A percentile compares a stretch with the other conserved stretches of the same genome.
Conservation (phyloP, 1,139 yeast species). For the Debaryomyces coudertii region DNA sequence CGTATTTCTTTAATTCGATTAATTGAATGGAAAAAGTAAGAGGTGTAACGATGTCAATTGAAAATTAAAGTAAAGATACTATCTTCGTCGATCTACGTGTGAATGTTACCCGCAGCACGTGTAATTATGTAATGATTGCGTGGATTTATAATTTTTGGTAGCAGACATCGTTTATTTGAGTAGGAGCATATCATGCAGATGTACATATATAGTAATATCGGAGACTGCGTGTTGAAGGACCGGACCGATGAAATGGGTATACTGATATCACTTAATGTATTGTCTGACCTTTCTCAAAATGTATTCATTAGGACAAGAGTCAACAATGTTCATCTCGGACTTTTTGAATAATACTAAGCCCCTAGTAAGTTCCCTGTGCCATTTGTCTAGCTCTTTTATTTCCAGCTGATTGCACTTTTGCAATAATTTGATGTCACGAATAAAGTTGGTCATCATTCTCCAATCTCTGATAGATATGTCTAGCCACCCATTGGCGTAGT, state of each 20-base stretch:
- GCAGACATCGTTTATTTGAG: not conserved
- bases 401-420: not conserved
- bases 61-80: conserved; percentile 1
- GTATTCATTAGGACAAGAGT: conserved; percentile 14
- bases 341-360: conserved; percentile 55
- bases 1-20: conserved; percentile 8
- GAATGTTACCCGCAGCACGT: conserved; percentile 12
- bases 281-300: conserved; percentile 16
- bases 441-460: conserved; percentile 32
- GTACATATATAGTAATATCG: not conserved
- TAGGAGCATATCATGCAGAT: not conserved
- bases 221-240: no score
- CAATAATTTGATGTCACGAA: conserved; percentile 13
- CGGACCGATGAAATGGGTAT: not conserved
- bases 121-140: conserved; percentile 7
- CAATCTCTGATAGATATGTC: conserved; percentile 39
- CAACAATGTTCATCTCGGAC: conserved; percentile 58
- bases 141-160: not conserved
- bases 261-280: not conserved
- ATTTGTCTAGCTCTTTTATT: conserved; percentile 16
- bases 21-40: conserved; percentile 12
- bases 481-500: conserved; percentile 39
- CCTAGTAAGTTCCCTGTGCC: conserved; percentile 55
- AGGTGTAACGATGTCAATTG: not conserved
- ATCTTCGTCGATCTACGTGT: conserved; percentile 6